Evolutionary conservation across 1,284 basidiomycete species (phyloP).

Genomic region (Boletus albobrunnescens): DNA sequence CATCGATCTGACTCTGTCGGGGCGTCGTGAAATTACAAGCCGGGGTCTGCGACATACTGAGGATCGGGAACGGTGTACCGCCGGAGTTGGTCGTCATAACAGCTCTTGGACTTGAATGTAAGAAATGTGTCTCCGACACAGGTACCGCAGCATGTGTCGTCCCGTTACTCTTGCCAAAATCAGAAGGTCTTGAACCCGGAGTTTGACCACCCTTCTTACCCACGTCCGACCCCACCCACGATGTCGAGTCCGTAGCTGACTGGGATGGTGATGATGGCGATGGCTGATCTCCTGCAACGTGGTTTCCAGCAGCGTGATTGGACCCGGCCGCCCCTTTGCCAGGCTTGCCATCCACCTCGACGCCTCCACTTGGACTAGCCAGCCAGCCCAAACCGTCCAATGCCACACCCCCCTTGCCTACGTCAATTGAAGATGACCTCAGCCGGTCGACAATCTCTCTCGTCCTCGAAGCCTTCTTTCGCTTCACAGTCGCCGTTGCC

Average conservation of each 20-base stretch:
- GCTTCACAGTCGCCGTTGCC: constrained; percentile 18
- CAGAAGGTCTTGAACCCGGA: not conserved
- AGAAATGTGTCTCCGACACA: not conserved
- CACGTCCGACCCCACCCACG: constrained; percentile 2
- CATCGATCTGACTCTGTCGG: constrained; percentile 2
- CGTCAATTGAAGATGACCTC: constrained; percentile 26
- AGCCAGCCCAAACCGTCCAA: constrained; percentile 16
- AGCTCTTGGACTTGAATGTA: not conserved
- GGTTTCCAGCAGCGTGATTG: constrained; percentile 5
- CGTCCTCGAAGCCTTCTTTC: constrained; percentile 28
- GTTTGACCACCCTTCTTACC: constrained; percentile 3
- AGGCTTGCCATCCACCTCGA: constrained; percentile 9
- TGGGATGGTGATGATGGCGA: constrained; percentile 8
- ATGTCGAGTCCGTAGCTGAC: constrained; percentile 1
- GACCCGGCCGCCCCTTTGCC: constrained; percentile 5
- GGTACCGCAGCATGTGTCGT: not conserved
- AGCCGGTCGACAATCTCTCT: constrained; percentile 30
- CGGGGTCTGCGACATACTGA: constrained; percentile 12
- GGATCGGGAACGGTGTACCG: constrained; percentile 26
- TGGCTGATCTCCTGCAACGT: not conserved
- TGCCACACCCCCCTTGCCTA: constrained; percentile 10
- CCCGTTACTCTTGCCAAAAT: not conserved
- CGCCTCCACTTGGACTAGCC: constrained; percentile 5
- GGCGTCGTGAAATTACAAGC: not conserved
- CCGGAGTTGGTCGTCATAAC: not conserved